Evolutionary conservation across 768 basidiomycete genomes (phyloP).

Genomic region (Coprinopsis sp.): DNA sequence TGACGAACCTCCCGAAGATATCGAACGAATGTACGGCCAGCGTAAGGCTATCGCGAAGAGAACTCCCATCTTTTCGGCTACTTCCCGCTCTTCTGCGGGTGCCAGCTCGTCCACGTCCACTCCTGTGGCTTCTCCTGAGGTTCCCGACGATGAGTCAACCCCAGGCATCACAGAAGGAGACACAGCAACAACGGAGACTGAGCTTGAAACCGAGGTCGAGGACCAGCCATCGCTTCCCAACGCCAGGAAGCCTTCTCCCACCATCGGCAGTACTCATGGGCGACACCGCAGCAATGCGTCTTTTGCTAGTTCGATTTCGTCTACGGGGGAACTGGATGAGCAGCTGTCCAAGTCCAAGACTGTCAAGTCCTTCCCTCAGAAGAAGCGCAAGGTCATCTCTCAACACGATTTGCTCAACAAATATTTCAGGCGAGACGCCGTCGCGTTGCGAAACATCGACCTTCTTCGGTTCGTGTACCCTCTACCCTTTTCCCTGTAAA

Average conservation of each 20-base stretch:
- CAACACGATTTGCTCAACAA: conserved; percentile 87
- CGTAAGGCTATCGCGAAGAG: conserved; percentile 87
- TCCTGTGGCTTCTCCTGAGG: conserved; percentile 14
- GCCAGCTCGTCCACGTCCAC: conserved; percentile 13
- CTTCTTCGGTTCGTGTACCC: conserved; percentile 63
- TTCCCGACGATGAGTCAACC: conserved; percentile 39
- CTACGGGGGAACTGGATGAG: conserved; percentile 17
- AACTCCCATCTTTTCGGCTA: conserved; percentile 47
- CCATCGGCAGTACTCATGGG: conserved; percentile 16
- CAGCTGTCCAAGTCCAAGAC: conserved; percentile 8
- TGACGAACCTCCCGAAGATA: conserved; percentile 51
- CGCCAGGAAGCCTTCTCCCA: conserved; percentile 11
- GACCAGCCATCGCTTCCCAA: conserved; percentile 24
- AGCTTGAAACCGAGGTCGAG: conserved; percentile 60
- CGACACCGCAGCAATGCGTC: conserved; percentile 31
- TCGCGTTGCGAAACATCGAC: conserved; percentile 80
- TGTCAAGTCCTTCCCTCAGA: conserved; percentile 7
- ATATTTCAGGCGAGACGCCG: conserved; percentile 86
- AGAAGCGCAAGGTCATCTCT: conserved; percentile 41
- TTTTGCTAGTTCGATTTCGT: conserved; percentile 29
- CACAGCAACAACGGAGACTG: conserved; percentile 62
- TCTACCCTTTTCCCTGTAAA: neutral
- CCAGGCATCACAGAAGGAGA: conserved; percentile 70
- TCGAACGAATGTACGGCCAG: conserved; percentile 90
- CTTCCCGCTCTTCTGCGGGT: conserved; percentile 7